Base-by-base conservation (phyloP, 2,329 filamentous ascomycete species). In the Aspergillus sp. region DNA sequence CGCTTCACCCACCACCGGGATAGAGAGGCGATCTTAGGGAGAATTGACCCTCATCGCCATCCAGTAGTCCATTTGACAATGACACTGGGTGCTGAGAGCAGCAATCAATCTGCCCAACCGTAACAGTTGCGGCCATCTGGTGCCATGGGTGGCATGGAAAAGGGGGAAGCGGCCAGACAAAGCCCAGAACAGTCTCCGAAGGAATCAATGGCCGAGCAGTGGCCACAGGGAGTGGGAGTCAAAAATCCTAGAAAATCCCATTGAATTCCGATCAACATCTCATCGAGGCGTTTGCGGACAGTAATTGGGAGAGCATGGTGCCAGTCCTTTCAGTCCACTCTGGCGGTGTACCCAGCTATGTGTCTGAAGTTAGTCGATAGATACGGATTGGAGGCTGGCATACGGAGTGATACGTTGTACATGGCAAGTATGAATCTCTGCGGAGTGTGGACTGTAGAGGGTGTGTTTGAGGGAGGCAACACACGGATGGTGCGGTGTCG, bases 131-230 rank as follows among this genome's bases (percentile, higher is more conserved):
- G 12, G 3, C 31, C 11, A 46, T 43, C 17, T 52, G 55, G 58
- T 51, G 51, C 11, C 17, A 57, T 54, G 15, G 55, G 58, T 51
- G 51, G 14, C 17, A 57, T 54, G 15, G 51, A 31, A 59, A 49
- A 49, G 56, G 56, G 60, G 55, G 56, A 58, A 58, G 60, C 60
- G 60, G 60, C 45, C 25, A 21, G 12, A 31, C 17, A 43, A 31
- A 15, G 33, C 35, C 44, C 44, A 23, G 43, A 48, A 43, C 45
- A 45, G n/a, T 40, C 40, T 15, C 15, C 31, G 17, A 50, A 49
- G 25, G 51, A 33, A 50, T 46, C 27, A 55, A 55, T 51, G 56
- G 56, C 31, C 44, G 39, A 51, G 56, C 45, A 51, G 19, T 46
- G 51, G 27, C 56, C 49, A 54, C 4, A 55, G 17, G 40, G 19